Base-by-base conservation (phyloP, 352 stramenopile genomes). In the Globisporangium heterothallicum region DNA sequence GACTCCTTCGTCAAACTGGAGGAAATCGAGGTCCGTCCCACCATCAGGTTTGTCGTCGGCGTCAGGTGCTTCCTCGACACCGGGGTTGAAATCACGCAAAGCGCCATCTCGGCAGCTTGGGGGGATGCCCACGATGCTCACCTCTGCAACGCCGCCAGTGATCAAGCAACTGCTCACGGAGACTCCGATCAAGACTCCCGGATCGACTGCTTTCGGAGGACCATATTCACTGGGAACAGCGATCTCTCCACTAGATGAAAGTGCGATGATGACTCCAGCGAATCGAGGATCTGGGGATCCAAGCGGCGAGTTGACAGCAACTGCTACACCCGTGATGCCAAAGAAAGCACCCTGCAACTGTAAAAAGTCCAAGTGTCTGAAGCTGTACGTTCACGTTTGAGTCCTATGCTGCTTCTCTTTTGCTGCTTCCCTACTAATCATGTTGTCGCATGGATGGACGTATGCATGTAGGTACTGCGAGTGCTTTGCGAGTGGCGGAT, bases 291-390 rank as follows among this genome's bases (percentile, higher is more conserved):
- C 64, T n/a, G 49, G 25, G 0, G 38, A 40, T 45, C 29, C 25
- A 22, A 32, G 56, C 24, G 30, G 43, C 8, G 38, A 45, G 16
- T 29, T 65, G 13, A 30, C 64, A 19, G 22, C 49, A 9, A 35
- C 56, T 21, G 21, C 56, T 6, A 35, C 58, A 2, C 19, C 47
- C 12, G 32, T 16, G 22, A 47, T 30, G 38, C 44, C 54, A 34
- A 92, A 84, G 45, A 88, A 86, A 40, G 76, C 80, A 0, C 79
- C 80, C 6, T 99, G 96, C 74, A 98, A 97, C 45, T 99, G 96
- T 74, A 98, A 98, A 60, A 98, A 98, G 66, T 98, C 94, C 29
- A 97, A 97, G 66, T 99, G 96, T 50, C 77, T 99, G 14, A 99
- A 99, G 69, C 59, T 99, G 24, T 96, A 74, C 62, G 67, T 70